These are phyloP conservation scores for Wickerhamomyces chaumierensis DNA, from an alignment of 805 yeast species.

Conservation along the genomic window DNA sequence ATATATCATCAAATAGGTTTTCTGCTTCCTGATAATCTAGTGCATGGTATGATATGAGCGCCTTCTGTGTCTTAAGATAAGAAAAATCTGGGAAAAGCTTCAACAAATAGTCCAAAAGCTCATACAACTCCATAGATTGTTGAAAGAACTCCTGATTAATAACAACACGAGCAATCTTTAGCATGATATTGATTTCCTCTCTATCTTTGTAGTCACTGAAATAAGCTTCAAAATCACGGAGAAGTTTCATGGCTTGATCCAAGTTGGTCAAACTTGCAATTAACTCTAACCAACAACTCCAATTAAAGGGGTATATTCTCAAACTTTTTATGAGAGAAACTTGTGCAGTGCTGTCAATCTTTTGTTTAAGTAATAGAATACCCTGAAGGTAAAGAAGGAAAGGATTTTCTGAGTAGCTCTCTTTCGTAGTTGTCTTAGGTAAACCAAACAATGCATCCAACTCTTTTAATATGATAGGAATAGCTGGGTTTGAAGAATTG, in stretches of 20 bases:
- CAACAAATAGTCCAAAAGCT: conserved; percentile 36
- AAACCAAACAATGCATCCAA: conserved; percentile 22
- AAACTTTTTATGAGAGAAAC: conserved; percentile 50
- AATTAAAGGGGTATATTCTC: conserved; percentile 66
- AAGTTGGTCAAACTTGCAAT: conserved; percentile 46
- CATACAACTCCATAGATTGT: conserved; percentile 40
- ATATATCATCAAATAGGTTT: conserved; percentile 60
- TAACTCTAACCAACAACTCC: conserved; percentile 91
- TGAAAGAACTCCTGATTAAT: conserved; percentile 66
- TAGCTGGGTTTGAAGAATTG: conserved; percentile 17
- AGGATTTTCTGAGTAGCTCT: conserved; percentile 25
- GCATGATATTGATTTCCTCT: conserved; percentile 6
- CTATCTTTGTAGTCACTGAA: conserved; percentile 9
- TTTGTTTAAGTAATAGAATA: conserved; percentile 48
- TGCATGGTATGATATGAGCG: conserved; percentile 72
- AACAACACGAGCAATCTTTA: conserved; percentile 12
- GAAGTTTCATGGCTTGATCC: conserved; percentile 39
- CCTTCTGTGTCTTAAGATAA: conserved; percentile 71
- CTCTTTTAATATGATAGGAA: conserved; percentile 30
- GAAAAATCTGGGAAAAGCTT: conserved; percentile 60
- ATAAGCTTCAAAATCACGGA: conserved; percentile 10
- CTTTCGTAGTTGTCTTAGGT: conserved; percentile 17
- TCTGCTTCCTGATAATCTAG: conserved; percentile 80
- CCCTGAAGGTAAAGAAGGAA: conserved; percentile 69
- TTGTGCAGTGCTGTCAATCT: conserved; percentile 51